Evolutionary conservation across 2,329 filamentous ascomycete species (phyloP), one percentile per base, ranked within the genome.

Genomic region (Kalmusia sp.): DNA sequence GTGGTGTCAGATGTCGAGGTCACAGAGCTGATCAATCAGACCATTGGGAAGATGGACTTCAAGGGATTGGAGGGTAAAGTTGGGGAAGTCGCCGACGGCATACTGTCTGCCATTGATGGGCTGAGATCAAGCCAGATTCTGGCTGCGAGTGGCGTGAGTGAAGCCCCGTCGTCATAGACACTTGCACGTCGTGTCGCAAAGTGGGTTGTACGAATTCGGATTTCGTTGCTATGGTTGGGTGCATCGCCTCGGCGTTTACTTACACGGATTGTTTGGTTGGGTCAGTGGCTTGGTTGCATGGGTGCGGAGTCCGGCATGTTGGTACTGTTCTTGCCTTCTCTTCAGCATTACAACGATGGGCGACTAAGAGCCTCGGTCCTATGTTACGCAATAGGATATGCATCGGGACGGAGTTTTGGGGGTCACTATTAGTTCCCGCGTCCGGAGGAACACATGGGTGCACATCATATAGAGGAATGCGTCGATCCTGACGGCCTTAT

Each of bases 1-100:
- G 86, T 90, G 21, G 89, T 96, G 83, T 89, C 92, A 78, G 89
- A 93, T 58, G 82, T 86, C 56, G 88, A 90, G 57, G 90, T 93
- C 6, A 77, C 91, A 30, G 86, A 88, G 64, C 85, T 88, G 47
- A 83, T 92, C 56, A 87, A 89, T 54, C 83, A 86, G 69, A 89
- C 87, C 9, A 72, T 93, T 60, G 77, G 79, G 65, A 82, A 86
- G 49, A 82, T 91, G 54, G 82, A 91, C 67, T 83, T 92, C 19
- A 73, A 76, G 33, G 77, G 74, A 24, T 82, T 93, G 37, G 79
- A 82, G 41, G 79, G 76, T 49, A 87, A 90, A 59, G 89, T 89
- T 1, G 87, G 89, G 53, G 71, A 72, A 48, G 65, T 74, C 34
- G 70, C 72, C 19, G 71, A 75, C 49, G 67, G 65, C 8, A 70